phyloP scores from a whole-genome alignment of 1,284 basidiomycete species.

The Cryptococcus sp. region DNA sequence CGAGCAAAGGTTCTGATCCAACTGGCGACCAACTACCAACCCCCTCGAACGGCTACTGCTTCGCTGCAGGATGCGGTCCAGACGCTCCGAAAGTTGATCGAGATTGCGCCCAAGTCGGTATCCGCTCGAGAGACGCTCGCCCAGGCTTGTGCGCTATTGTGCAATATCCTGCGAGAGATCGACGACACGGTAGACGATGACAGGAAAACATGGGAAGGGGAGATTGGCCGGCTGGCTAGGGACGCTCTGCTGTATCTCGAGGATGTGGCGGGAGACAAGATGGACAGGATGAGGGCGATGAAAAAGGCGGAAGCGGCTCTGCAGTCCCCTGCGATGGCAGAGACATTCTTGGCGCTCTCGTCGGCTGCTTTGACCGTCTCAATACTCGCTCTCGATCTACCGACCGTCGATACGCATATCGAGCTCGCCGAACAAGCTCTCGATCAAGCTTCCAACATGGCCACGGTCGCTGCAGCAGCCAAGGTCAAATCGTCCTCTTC shows the following conservation, averaged over 20 bases:
- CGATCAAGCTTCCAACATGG: slow-evolving; percentile 45
- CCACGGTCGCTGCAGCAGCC: slow-evolving; percentile 29
- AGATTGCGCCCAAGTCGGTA: slow-evolving; percentile 21
- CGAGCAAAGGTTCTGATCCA: slow-evolving; percentile 34
- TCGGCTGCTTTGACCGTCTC: slow-evolving; percentile 32
- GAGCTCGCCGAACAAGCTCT: slow-evolving; percentile 43
- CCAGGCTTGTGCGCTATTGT: slow-evolving; percentile 25
- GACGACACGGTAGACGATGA: slow-evolving; percentile 27
- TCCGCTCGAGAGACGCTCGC: slow-evolving; percentile 27
- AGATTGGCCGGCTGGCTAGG: slow-evolving; percentile 29
- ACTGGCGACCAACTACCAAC: slow-evolving; percentile 31
- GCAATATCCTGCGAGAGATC: slow-evolving; percentile 21
- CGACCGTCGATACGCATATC: slow-evolving; percentile 33
- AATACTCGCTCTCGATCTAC: slow-evolving; percentile 23
- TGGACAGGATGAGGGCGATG: slow-evolving; percentile 33
- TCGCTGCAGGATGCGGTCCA: slow-evolving; percentile 30
- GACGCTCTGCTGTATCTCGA: slow-evolving; percentile 36
- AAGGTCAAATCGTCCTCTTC: slow-evolving; percentile 23
- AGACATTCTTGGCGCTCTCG: slow-evolving; percentile 36
- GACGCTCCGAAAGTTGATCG: slow-evolving; percentile 20
- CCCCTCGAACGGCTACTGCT: slow-evolving; percentile 19
- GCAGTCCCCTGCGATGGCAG: slow-evolving; percentile 33
- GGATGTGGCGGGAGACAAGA: slow-evolving; percentile 40
- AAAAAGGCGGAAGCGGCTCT: slow-evolving; percentile 23
- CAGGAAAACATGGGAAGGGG: slow-evolving; percentile 27